phyloP scores from a whole-genome alignment of 202 grass and related monocot species.

The Brachypodium distachyon region DNA sequence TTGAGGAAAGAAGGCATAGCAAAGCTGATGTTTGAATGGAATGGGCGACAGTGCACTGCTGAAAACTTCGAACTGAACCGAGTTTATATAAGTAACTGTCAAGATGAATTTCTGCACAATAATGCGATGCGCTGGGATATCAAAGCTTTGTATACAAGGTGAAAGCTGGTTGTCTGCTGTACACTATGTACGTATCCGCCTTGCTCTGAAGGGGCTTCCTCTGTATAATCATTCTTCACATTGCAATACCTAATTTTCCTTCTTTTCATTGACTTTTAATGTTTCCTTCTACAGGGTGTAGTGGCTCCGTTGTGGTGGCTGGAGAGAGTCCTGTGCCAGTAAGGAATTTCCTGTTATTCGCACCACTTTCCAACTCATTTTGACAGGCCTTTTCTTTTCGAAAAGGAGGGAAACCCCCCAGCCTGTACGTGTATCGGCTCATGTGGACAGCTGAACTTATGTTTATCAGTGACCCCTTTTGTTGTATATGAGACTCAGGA shows the following conservation, averaged over 20 bases:
- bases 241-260: neutral
- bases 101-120: conserved; percentile 54
- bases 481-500: conserved; percentile 5
- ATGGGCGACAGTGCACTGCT: conserved; percentile 37
- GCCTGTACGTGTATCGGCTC: too few relatives aligned
- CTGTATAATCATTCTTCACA: neutral
- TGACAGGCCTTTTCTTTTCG: too few relatives aligned
- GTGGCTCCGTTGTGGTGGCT: neutral
- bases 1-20: conserved; percentile 71
- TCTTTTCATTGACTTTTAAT: neutral
- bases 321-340: neutral
- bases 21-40: conserved; percentile 92
- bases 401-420: too few relatives aligned
- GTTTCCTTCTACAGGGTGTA: conserved; percentile 1
- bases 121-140: conserved; percentile 46
- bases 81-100: conserved; percentile 32
- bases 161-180: neutral
- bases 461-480: neutral
- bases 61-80: conserved; percentile 60
- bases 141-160: conserved; percentile 73
- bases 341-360: neutral
- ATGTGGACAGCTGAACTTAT: too few relatives aligned
- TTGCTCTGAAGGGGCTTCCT: neutral
- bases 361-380: neutral
- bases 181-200: conserved; percentile 15